phyloP scores from a whole-genome alignment of 345 rosid species.

The Lagerstroemia speciosa region DNA sequence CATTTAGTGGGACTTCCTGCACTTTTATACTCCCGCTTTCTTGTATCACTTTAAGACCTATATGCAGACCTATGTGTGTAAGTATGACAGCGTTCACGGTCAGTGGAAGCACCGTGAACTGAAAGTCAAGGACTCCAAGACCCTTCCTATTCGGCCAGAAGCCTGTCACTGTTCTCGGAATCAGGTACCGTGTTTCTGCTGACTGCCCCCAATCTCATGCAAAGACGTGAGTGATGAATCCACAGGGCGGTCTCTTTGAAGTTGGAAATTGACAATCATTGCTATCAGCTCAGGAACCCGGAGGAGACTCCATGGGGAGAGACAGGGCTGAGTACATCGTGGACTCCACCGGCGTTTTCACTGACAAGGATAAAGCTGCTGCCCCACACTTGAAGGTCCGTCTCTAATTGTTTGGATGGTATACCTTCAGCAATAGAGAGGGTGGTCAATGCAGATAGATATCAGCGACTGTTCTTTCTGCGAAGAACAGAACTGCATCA shows the following conservation, averaged over 20 bases:
- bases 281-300: constrained; percentile 35
- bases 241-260: background rate
- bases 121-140: constrained; percentile 44
- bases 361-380: constrained; percentile 63
- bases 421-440: background rate
- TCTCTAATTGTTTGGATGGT: background rate
- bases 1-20: too few species aligned
- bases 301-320: constrained; percentile 67
- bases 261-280: too few species aligned
- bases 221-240: too few species aligned
- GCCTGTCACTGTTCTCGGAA: constrained; percentile 46
- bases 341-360: constrained; percentile 65
- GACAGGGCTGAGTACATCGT: constrained; percentile 55
- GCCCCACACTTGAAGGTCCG: constrained; percentile 57
- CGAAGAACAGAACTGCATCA: background rate
- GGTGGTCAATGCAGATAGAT: background rate
- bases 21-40: too few species aligned
- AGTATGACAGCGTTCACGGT: constrained; percentile 61
- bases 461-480: background rate
- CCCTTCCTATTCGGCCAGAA: constrained; percentile 53
- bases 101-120: constrained; percentile 54
- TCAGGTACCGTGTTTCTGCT: constrained; percentile 20
- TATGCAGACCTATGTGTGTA: constrained; percentile 49
- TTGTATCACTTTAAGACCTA: too few species aligned
- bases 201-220: background rate